Base-by-base conservation (phyloP, 345 rosid species). In the Aquilaria yunnanensis region DNA sequence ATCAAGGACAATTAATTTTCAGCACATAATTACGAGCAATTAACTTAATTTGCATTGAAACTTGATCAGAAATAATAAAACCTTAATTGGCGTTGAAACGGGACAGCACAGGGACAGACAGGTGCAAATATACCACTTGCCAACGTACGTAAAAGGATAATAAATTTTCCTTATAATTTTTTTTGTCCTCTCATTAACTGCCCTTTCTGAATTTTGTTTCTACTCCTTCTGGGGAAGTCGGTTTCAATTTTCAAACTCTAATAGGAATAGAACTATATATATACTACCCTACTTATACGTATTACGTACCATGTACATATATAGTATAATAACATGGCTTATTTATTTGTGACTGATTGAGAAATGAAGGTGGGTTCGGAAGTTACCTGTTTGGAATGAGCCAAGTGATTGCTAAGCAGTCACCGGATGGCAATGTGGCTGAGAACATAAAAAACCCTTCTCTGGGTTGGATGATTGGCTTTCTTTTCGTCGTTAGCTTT, bases 401-500 rank as follows among this genome's bases (percentile, higher is more conserved):
- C 51, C 71, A 74, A 14, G 14, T 56, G 0, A 54, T 84, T 43
- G 88, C 90, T 0, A 65, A 23, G 23, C 83, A 82, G 75, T 74
- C 85, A 13, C 37, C 53, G 0, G 79, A 76, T 64, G 88, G 87
- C 29, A 83, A 79, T 66, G 72, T 83, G 13, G 73, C 87, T 0
- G 14, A 11, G n/a, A 87, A 72, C 67, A 67, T 74, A 37, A 87
- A 82, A 67, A 76, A 80, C 56, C 93, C 81, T 10, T 73, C 80
- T 2, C 54, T 86, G 52, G 61, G 78, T 4, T 86, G 96, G 96
- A 89, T 89, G 61, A 86, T 86, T 54, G 86, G 78, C 8, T 86
- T 86, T 69, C 90, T 89, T 59, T 86, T 89, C 60, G 30, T 80
- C 52, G 93, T 86, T 69, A 89, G 96, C 78, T 84, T 86, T 72